Base-by-base conservation (phyloP, 306 rosid genomes). In the Trifolium subterraneum region DNA sequence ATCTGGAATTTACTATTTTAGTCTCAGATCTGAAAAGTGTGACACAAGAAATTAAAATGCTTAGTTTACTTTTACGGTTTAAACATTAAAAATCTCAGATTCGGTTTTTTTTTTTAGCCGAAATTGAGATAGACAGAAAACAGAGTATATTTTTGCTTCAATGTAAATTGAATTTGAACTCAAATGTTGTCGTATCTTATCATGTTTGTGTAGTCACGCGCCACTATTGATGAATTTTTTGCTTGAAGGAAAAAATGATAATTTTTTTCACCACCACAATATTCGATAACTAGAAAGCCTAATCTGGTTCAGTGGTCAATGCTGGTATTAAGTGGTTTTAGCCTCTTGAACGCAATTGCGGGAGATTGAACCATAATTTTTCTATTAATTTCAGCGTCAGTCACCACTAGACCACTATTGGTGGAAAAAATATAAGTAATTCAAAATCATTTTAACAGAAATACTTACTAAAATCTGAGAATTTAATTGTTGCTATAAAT, bases 1-100 rank as follows among this genome's bases (percentile, higher is more conserved):
- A 91, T 91, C 97, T 86, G 58, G 65, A 82, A 63, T 14, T 41
- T 55, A 10, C n/a, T 8, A 36, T 22, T 70, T 2, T 45, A 18
- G 65, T 71, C 35, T 64, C 55, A 72, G 82, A 81, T 81, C 84
- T 72, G 45, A 58, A 45, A 8, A 14, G 42, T 64, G 52, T 14
- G 36, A 13, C 4, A 60, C 5, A 22, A 73, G 15, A 52, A 18
- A 39, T 19, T 71, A 52, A 71, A 3, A 64, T 79, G 69, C 50
- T 4, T 42, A 42, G 13, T 12, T 42, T 42, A 42, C 1, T 42
- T 11, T 42, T 12, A 12, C 15, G 12, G 6, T 42, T 64, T 63
- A 18, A 36, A 12, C 1, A 36, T 35, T 6, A 35, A 8, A 36
- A 4, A 31, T 47, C 13, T 31, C 44, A 14, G 55, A 35, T 76